Conservation (phyloP, 2,329 filamentous ascomycete species). For the Boeremia lycopersici region DNA sequence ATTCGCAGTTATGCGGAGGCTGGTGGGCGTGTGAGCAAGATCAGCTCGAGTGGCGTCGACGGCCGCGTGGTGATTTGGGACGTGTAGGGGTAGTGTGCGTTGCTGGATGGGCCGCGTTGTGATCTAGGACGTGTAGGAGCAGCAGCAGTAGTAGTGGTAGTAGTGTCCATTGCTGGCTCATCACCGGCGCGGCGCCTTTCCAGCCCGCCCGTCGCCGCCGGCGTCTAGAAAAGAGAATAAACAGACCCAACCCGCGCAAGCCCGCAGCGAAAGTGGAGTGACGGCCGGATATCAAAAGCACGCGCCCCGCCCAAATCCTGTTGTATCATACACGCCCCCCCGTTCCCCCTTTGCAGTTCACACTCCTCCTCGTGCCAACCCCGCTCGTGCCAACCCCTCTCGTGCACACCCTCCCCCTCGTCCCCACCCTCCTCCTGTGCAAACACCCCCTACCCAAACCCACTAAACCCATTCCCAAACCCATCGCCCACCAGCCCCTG, state of each 20-base stretch:
- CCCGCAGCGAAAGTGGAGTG: slow-evolving; percentile 6
- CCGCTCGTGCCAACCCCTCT: background rate
- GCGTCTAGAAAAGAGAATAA: background rate
- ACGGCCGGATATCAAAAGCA: background rate
- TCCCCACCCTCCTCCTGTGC: background rate
- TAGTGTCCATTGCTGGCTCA: no score
- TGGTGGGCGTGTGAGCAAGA: slow-evolving; percentile 71
- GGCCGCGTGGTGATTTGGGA: slow-evolving; percentile 56
- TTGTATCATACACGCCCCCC: background rate
- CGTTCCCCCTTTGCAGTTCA: background rate
- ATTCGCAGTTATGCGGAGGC: slow-evolving; percentile 75
- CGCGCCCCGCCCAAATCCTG: background rate
- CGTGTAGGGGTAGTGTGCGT: slow-evolving; percentile 42
- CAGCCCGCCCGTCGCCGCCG: no score
- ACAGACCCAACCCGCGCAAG: background rate
- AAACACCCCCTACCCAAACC: slow-evolving; percentile 1
- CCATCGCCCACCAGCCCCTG: background rate
- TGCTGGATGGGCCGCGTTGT: slow-evolving; percentile 56
- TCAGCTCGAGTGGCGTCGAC: slow-evolving; percentile 69
- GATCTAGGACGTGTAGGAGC: slow-evolving; percentile 53
- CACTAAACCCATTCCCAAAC: slow-evolving; percentile 7
- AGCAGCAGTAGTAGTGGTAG: background rate
- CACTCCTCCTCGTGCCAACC: no score
- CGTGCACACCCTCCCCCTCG: background rate
- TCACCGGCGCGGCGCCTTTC: no score